Evolutionary conservation across 2,329 filamentous ascomycete species (phyloP), one percentile per base, ranked within the genome.

Genomic region (Bisporella sp.): DNA sequence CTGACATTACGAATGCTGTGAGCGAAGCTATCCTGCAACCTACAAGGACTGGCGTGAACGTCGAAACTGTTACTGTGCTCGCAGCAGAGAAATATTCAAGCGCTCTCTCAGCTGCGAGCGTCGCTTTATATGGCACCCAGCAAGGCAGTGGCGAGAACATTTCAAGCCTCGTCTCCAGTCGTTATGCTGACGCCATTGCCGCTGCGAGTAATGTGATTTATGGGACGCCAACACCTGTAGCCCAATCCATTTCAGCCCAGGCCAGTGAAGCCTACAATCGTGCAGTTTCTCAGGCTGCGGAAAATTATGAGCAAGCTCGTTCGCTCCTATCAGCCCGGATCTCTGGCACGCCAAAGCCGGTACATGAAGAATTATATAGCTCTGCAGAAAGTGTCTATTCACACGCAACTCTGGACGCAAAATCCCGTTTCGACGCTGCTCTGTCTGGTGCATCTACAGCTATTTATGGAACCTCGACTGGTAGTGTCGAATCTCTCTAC

Each of bases 331-430:
- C 84, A 1, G 77, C 73, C 4, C 78, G 87, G 59, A 76, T 89
- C 39, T 81, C 79, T 31, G 85, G 85, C 32, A 82, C 82, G 29
- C 79, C 84, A 1, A 79, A 85, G 61, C 85, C 87, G 6, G 75
- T 79, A 4, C 82, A 89, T 54, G 74, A 87, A 58, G 74, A 87
- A 54, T 77, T 89, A 64, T 71, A 87, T 9, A 77, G 83, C 6
- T 87, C 85, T 0, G 78, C 87, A 7, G 82, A 84, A 6, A 76
- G 73, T 5, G 84, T 79, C 1, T 90, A 89, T 62, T 83, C 84
- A 33, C 77, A 77, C 32, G 83, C 85, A 1, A 63, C 86, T 12
- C 74, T 74, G 1, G 76, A 76, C 5, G 86, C 85, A 9, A 84
- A 77, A 58, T 73, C 76, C 6, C 75, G 75, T 30, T 68, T 86